phyloP scores from a whole-genome alignment of 768 basidiomycete genomes.

The Lactarius psammicola region DNA sequence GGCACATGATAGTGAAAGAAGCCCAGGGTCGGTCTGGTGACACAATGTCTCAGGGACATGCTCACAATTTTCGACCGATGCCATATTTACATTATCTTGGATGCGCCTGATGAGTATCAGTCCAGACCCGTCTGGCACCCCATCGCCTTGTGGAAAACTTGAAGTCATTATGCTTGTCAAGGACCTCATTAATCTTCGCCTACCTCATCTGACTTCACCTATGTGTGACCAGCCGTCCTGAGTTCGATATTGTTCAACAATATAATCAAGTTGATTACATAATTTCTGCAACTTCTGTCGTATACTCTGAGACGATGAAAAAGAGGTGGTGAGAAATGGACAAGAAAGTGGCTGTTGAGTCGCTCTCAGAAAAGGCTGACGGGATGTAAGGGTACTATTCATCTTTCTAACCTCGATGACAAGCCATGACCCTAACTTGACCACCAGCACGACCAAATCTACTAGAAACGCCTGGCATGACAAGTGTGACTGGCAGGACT shows the following conservation, averaged over 20 bases:
- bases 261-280: too few species aligned
- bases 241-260: background rate
- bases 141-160: background rate
- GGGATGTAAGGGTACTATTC: too few species aligned
- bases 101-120: background rate
- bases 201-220: background rate
- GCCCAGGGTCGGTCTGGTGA: background rate
- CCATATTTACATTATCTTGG: background rate
- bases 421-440: too few species aligned
- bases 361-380: too few species aligned
- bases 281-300: too few species aligned
- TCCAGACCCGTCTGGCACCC: background rate
- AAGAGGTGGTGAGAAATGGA: too few species aligned
- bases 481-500: too few species aligned
- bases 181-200: background rate
- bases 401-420: too few species aligned
- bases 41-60: background rate
- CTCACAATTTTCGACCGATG: background rate
- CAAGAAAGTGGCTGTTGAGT: too few species aligned
- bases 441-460: too few species aligned
- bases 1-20: background rate
- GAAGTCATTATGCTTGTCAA: background rate
- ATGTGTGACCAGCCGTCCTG: background rate
- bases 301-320: too few species aligned
- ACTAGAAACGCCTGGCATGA: too few species aligned